phyloP scores from a whole-genome alignment of 805 yeast species.

The Myxozyma kluyveri region DNA sequence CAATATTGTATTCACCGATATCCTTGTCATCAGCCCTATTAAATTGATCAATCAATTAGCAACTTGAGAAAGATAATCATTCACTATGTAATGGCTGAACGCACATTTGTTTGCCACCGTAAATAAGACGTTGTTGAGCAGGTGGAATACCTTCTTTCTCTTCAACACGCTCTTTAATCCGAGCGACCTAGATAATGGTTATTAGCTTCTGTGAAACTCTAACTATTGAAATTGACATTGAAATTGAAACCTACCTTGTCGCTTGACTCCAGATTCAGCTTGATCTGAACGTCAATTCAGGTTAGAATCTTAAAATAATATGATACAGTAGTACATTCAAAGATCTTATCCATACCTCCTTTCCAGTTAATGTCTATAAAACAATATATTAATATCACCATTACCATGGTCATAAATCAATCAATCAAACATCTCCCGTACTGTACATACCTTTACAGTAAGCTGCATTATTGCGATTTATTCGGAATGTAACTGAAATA shows the following conservation, averaged over 20 bases:
- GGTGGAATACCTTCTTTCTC: constrained; percentile 98
- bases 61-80: too few species aligned
- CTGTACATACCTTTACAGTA: constrained; percentile 61
- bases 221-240: not conserved
- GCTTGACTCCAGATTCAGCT: constrained; percentile 67
- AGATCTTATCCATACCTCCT: constrained; percentile 48
- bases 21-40: constrained; percentile 72
- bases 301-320: not conserved
- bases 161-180: constrained; percentile 86
- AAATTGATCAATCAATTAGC: too few species aligned
- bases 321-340: not conserved
- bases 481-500: too few species aligned
- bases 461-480: constrained; percentile 60
- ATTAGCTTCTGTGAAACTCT: too few species aligned
- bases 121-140: constrained; percentile 86
- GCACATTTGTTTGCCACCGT: constrained; percentile 84
- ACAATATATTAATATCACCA: not conserved
- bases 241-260: constrained; percentile 49
- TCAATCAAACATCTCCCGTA: too few species aligned
- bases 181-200: constrained; percentile 45
- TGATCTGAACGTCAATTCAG: constrained; percentile 44
- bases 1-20: constrained; percentile 68
- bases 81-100: constrained; percentile 41
- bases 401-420: not conserved
- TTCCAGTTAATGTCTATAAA: constrained; percentile 66